Base-by-base conservation (phyloP, 805 yeast genomes). In the Aciculoconidium aculeatum region DNA sequence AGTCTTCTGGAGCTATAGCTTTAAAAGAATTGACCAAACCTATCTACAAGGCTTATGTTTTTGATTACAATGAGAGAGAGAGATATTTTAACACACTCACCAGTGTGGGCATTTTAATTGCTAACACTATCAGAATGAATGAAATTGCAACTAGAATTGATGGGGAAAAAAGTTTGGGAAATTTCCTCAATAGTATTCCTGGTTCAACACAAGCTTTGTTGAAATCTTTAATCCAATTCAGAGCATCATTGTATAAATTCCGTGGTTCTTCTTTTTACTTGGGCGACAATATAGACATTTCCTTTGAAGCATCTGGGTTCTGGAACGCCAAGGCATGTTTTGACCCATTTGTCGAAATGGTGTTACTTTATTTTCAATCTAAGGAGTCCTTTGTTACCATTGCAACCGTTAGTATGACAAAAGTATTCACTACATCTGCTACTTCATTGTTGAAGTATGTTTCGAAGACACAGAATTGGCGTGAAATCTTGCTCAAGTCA, bases 71-170 rank as follows among this genome's bases (percentile, higher is more conserved):
- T 12, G 30, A 24, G 44, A 37, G 23, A 23, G 54, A 42, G 37
- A 28, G 47, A n/a, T n/a, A n/a, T n/a, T 31, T 44, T 31, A 29
- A 43, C 29, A 22, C 27, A 13, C 30, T 55, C 13, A 43, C 37
- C 27, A 44, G 41, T 9, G 23, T 53, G 5, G 47, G 63, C 1
- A 37, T 39, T 4, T 31, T 58, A 9, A 43, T 72, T 23, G 70
- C 74, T 2, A 62, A 69, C 36, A 68, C 78, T 0, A 64, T 80
- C 15, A 62, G 70, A 14, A 72, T 77, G 67, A 52, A 67, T 21
- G 88, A 81, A 42, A 69, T 79, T 13, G 43, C 78, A 0, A 62
- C 77, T 1, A 64, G 88, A 45, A 46, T 67, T n/a, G 66, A 68
- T 11, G 67, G 62, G 2, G 33, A 27, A 6, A 36, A 37, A 9